A percentile compares a stretch with the other conserved stretches of the same genome.
phyloP scores from a whole-genome alignment of 2,329 filamentous ascomycete species.

The Cordyceps farinosa region DNA sequence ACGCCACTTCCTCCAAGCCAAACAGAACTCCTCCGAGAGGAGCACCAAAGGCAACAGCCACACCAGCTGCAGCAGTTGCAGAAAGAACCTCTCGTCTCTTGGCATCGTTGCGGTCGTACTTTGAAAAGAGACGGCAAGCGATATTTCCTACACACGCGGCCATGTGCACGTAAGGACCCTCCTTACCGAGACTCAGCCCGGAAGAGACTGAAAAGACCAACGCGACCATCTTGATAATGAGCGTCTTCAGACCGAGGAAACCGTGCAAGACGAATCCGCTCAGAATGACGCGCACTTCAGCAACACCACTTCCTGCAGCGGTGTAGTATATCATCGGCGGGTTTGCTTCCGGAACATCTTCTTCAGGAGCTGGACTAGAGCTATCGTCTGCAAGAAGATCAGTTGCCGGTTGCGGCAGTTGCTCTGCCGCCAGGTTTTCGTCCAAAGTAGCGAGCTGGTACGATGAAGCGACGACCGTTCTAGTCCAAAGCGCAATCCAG shows the following conservation, averaged over 20 bases:
- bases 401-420: slow-evolving; percentile 34
- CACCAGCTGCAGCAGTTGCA: slow-evolving; percentile 84
- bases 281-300: slow-evolving; percentile 96
- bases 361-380: slow-evolving; percentile 40
- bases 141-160: slow-evolving; percentile 95
- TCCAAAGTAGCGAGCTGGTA: slow-evolving; percentile 85
- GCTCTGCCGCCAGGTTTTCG: slow-evolving; percentile 79
- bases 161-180: slow-evolving; percentile 95
- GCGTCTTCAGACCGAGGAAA: slow-evolving; percentile 83
- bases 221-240: slow-evolving; percentile 79
- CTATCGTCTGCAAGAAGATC: slow-evolving; percentile 43
- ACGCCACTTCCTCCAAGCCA: slow-evolving; percentile 89
- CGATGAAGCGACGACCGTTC: slow-evolving; percentile 86
- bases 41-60: slow-evolving; percentile 91
- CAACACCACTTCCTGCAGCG: slow-evolving; percentile 91
- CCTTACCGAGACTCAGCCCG: slow-evolving; percentile 89
- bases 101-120: slow-evolving; percentile 91
- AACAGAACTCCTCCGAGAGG: slow-evolving; percentile 86
- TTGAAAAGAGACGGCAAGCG: slow-evolving; percentile 84
- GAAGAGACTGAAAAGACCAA: slow-evolving; percentile 87
- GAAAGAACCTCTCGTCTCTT: slow-evolving; percentile 94
- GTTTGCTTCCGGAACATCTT: slow-evolving; percentile 33
- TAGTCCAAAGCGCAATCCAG: slow-evolving; percentile 79
- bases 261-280: slow-evolving; percentile 96
- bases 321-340: slow-evolving; percentile 92